These are phyloP conservation scores for Biscogniauxia marginata DNA, from an alignment of 2,329 filamentous ascomycete species.

Conservation along the genomic window DNA sequence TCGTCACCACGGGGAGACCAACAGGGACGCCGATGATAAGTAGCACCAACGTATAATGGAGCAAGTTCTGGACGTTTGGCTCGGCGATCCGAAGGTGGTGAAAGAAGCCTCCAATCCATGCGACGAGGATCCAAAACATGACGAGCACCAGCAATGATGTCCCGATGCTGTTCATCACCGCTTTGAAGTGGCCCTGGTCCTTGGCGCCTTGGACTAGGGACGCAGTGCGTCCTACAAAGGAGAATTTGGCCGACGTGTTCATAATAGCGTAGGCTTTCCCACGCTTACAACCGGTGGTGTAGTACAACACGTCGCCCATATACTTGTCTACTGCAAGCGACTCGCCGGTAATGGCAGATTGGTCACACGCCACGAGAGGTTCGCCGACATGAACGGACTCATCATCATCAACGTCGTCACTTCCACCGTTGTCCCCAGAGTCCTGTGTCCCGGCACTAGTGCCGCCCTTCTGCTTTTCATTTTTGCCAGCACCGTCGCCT, in stretches of 20 bases:
- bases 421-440: constrained; percentile 56
- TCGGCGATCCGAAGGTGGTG: constrained; percentile 64
- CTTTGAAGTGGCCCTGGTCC: constrained; percentile 78
- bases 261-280: constrained; percentile 72
- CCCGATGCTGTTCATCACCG: constrained; percentile 80
- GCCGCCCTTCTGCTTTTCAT: constrained; percentile 37
- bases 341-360: constrained; percentile 79
- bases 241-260: constrained; percentile 65
- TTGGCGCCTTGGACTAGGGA: constrained; percentile 71
- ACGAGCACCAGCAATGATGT: constrained; percentile 71
- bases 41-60: constrained; percentile 68
- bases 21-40: constrained; percentile 78
- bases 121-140: constrained; percentile 72
- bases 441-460: constrained; percentile 51
- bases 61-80: constrained; percentile 57
- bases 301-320: constrained; percentile 74
- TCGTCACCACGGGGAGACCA: constrained; percentile 77
- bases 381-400: constrained; percentile 60
- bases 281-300: constrained; percentile 80
- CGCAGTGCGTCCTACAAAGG: constrained; percentile 75
- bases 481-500: constrained; percentile 12
- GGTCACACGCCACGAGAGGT: constrained; percentile 69
- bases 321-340: constrained; percentile 77
- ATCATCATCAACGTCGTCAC: constrained; percentile 52
- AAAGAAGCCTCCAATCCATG: constrained; percentile 80